Percentiles rank a stretch among this genome's conserved stretches.
Conservation (phyloP, 2,329 filamentous ascomycete species). For the Talaromyces pinophilus region DNA sequence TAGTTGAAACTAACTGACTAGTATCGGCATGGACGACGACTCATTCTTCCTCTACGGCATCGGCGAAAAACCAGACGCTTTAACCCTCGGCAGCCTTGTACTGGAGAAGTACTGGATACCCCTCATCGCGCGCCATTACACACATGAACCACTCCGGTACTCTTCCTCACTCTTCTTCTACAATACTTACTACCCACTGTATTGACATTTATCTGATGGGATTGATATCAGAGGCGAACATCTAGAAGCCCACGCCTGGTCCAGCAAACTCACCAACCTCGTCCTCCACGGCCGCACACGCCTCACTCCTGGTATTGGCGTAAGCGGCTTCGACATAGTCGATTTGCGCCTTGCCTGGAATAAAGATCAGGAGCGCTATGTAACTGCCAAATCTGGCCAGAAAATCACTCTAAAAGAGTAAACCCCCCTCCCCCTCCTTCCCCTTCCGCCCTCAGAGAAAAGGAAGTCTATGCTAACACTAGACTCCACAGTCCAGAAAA, state of each 20-base stretch:
- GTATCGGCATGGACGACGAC: conserved; percentile 26
- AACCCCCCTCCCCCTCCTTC: neutral
- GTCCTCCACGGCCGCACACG: conserved; percentile 28
- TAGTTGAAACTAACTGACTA: neutral
- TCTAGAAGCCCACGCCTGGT: conserved; percentile 26
- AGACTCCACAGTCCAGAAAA: conserved; percentile 25
- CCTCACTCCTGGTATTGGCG: conserved; percentile 24
- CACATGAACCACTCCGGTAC: conserved; percentile 29
- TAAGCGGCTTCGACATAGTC: conserved; percentile 29
- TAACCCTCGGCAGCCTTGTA: conserved; percentile 31
- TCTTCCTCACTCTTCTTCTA: neutral
- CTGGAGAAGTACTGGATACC: conserved; percentile 33
- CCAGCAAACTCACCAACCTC: conserved; percentile 26
- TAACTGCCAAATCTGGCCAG: conserved; percentile 27
- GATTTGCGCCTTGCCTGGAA: conserved; percentile 29
- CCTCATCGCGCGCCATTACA: conserved; percentile 31
- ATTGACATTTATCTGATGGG: neutral
- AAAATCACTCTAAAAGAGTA: conserved; percentile 30
- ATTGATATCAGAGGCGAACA: conserved; percentile 23
- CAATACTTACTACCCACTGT: neutral
- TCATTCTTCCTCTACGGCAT: conserved; percentile 33
- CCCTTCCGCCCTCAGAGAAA: neutral
- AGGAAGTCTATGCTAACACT: neutral
- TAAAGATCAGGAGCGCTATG: conserved; percentile 29
- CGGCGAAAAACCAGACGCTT: conserved; percentile 31